Evolutionary conservation across 2,329 filamentous ascomycete genomes (phyloP).

Genomic region (Gaeumannomyces tritici): DNA sequence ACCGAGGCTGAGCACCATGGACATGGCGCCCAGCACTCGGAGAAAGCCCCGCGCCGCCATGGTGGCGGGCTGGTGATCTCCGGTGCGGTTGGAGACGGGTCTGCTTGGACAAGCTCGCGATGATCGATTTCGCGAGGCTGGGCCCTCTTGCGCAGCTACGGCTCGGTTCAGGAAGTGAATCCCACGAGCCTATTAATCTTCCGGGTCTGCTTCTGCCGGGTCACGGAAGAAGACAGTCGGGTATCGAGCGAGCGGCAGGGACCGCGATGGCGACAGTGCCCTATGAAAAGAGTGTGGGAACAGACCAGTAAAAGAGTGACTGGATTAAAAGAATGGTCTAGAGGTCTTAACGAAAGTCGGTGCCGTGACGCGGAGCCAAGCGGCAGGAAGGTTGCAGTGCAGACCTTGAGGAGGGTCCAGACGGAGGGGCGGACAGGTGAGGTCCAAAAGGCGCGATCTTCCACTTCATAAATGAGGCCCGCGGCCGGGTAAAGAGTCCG

Average conservation of each 20-base stretch:
- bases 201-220: too few species aligned
- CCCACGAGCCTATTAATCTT: neutral
- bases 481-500: neutral
- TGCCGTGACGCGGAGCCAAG: slow-evolving; percentile 1
- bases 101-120: neutral
- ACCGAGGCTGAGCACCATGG: slow-evolving; percentile 22
- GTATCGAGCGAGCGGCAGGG: neutral
- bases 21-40: slow-evolving; percentile 10
- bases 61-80: neutral
- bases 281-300: neutral
- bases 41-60: slow-evolving; percentile 1
- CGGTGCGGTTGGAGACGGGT: neutral
- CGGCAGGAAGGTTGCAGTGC: slow-evolving; percentile 3
- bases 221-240: neutral
- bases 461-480: neutral
- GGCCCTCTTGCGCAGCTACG: neutral
- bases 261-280: neutral
- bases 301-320: neutral
- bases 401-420: neutral
- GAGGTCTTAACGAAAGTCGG: neutral
- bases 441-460: neutral
- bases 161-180: neutral
- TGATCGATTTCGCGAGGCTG: neutral
- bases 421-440: neutral
- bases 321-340: neutral